Conservation (phyloP, 1,139 yeast species). For the Diutina mesorugosa region DNA sequence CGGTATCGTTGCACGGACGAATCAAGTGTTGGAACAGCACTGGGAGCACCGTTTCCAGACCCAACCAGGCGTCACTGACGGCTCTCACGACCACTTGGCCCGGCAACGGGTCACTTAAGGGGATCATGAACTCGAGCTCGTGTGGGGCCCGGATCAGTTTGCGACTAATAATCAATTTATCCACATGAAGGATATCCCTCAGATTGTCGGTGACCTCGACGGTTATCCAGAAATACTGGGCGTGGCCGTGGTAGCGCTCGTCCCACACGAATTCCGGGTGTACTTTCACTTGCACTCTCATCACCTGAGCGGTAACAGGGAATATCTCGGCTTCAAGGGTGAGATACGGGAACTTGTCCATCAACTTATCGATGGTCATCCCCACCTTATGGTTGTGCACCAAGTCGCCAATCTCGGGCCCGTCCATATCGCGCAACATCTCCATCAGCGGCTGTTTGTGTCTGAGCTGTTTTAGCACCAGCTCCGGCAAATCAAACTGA, state of each 20-base stretch:
- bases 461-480: slow-evolving; percentile 49
- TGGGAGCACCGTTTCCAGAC: slow-evolving; percentile 65
- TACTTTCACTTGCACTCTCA: slow-evolving; percentile 63
- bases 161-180: slow-evolving; percentile 57
- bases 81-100: slow-evolving; percentile 74
- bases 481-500: slow-evolving; percentile 72
- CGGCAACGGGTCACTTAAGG: slow-evolving; percentile 78
- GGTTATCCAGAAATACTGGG: slow-evolving; percentile 84
- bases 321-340: slow-evolving; percentile 71
- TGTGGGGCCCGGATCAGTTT: slow-evolving; percentile 46
- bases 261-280: slow-evolving; percentile 84
- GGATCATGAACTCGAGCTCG: slow-evolving; percentile 86
- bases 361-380: slow-evolving; percentile 38
- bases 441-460: slow-evolving; percentile 59
- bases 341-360: slow-evolving; percentile 66
- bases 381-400: slow-evolving; percentile 80
- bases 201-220: slow-evolving; percentile 78
- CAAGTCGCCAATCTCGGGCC: slow-evolving; percentile 75
- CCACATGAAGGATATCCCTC: slow-evolving; percentile 59
- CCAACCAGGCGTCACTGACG: slow-evolving; percentile 81
- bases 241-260: slow-evolving; percentile 63
- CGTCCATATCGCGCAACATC: slow-evolving; percentile 56
- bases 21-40: slow-evolving; percentile 86
- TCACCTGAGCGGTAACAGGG: slow-evolving; percentile 79
- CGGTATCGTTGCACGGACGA: slow-evolving; percentile 76